These are phyloP conservation scores for Epicoccum sorghinum DNA, from an alignment of 2,329 filamentous ascomycete species.

Conservation along the genomic window DNA sequence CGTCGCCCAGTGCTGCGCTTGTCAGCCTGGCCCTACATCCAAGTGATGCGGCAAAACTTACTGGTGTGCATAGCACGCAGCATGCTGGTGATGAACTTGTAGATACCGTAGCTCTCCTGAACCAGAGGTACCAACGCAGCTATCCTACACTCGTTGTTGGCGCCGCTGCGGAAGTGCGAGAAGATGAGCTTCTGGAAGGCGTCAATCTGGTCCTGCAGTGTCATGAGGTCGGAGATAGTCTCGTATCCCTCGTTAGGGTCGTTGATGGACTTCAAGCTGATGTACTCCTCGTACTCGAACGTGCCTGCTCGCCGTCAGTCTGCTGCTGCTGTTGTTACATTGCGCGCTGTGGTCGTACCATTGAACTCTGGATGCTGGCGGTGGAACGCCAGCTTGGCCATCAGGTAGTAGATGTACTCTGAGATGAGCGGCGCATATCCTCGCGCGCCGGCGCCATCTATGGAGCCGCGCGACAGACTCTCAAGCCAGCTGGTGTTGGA, in stretches of 20 bases:
- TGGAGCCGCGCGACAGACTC: conserved; percentile 82
- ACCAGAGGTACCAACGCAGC: conserved; percentile 91
- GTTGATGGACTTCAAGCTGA: conserved; percentile 96
- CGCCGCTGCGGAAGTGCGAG: conserved; percentile 88
- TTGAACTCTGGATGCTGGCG: conserved; percentile 98
- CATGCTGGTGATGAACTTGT: conserved; percentile 99
- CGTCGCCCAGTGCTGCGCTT: conserved; percentile 78
- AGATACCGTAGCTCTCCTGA: conserved; percentile 98
- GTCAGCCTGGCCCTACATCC: conserved; percentile 13
- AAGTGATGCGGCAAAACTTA: conserved; percentile 52
- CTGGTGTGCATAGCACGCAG: conserved; percentile 95
- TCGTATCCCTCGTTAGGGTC: conserved; percentile 97
- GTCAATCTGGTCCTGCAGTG: conserved; percentile 96
- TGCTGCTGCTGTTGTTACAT: background rate
- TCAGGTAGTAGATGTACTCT: conserved; percentile 95
- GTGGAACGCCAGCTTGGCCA: conserved; percentile 96
- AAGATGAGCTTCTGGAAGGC: conserved; percentile 98
- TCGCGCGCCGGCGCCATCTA: conserved; percentile 78
- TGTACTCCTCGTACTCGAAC: conserved; percentile 99
- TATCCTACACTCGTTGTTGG: conserved; percentile 96
- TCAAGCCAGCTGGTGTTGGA: conserved; percentile 90
- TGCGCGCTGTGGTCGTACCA: conserved; percentile 56
- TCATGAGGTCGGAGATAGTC: conserved; percentile 96
- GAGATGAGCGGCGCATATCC: conserved; percentile 89
- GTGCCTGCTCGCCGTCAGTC: conserved; percentile 59